A percentile compares a stretch with the other conserved stretches of the same genome.
These are phyloP conservation scores for Penicillium sumatraense DNA, from an alignment of 2,329 filamentous ascomycete species.

Conservation along the genomic window DNA sequence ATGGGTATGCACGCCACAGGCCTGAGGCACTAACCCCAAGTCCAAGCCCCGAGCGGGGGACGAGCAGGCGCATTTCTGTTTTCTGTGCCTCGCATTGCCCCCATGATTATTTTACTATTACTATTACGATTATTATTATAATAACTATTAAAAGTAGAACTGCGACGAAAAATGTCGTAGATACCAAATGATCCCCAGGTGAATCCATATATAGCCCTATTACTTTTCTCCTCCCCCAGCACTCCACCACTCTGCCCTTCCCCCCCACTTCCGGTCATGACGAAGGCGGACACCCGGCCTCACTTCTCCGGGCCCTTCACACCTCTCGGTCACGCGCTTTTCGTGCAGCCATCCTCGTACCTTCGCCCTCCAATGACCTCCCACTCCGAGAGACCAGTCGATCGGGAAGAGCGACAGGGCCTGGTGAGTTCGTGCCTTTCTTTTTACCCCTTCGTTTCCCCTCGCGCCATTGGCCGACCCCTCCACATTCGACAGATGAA, in stretches of 20 bases:
- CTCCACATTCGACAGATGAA: background rate
- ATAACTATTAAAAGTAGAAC: too few species aligned
- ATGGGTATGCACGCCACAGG: background rate
- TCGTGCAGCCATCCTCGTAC: constrained; percentile 55
- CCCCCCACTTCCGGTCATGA: constrained; percentile 22
- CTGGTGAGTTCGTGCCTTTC: constrained; percentile 45
- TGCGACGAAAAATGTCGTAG: background rate
- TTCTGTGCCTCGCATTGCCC: constrained; percentile 1
- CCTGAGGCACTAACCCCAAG: background rate
- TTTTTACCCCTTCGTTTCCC: constrained; percentile 11
- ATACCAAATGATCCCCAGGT: constrained; percentile 1
- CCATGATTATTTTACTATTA: too few species aligned
- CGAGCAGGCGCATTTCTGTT: constrained; percentile 1
- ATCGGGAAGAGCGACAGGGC: constrained; percentile 55
- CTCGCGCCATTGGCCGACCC: constrained; percentile 1
- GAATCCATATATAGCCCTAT: background rate
- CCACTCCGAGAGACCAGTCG: constrained; percentile 51
- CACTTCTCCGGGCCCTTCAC: constrained; percentile 23
- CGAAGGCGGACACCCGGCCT: constrained; percentile 31
- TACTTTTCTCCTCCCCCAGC: constrained; percentile 3
- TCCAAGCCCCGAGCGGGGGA: background rate
- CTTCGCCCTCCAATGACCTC: constrained; percentile 51
- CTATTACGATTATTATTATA: too few species aligned
- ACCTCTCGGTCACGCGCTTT: constrained; percentile 49
- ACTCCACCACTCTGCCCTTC: constrained; percentile 14